Conservation (phyloP, 176 grass and related monocot species). For the Triticum timopheevii region DNA sequence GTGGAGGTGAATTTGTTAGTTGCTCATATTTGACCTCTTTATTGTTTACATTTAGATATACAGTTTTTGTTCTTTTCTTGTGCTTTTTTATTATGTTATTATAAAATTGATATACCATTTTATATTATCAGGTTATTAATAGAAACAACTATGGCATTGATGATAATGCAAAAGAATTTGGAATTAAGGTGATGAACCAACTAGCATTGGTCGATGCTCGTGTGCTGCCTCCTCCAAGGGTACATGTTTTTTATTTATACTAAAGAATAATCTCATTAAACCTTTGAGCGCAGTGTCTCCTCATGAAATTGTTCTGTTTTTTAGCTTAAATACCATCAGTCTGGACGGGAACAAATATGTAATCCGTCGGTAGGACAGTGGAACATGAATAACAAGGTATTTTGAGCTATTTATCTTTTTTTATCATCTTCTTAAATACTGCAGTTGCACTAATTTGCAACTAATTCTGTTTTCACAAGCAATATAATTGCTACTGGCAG, state of each 20-base stretch:
- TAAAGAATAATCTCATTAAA: background rate
- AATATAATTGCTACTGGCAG: background rate
- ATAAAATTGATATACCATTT: background rate
- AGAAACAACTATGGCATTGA: constrained; percentile 55
- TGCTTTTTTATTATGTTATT: background rate
- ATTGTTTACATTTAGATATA: background rate
- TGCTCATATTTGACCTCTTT: background rate
- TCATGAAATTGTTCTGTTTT: background rate
- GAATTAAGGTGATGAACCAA: constrained; percentile 50
- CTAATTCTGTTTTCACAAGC: background rate
- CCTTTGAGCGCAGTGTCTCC: background rate
- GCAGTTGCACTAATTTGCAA: background rate
- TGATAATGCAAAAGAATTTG: constrained; percentile 64
- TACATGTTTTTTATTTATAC: constrained; percentile 12
- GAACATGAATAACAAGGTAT: constrained; percentile 90
- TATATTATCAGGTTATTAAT: constrained; percentile 47
- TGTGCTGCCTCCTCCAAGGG: constrained; percentile 62
- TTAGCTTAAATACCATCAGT: constrained; percentile 87
- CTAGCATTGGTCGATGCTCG: constrained; percentile 68
- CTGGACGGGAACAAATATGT: constrained; percentile 61
- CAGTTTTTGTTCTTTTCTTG: background rate
- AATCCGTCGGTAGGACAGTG: constrained; percentile 66
- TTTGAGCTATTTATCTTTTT: background rate
- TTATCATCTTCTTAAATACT: background rate
- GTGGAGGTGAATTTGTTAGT: constrained; percentile 40